Conservation (phyloP, 805 yeast species). For the Nakazawaea holstii region DNA sequence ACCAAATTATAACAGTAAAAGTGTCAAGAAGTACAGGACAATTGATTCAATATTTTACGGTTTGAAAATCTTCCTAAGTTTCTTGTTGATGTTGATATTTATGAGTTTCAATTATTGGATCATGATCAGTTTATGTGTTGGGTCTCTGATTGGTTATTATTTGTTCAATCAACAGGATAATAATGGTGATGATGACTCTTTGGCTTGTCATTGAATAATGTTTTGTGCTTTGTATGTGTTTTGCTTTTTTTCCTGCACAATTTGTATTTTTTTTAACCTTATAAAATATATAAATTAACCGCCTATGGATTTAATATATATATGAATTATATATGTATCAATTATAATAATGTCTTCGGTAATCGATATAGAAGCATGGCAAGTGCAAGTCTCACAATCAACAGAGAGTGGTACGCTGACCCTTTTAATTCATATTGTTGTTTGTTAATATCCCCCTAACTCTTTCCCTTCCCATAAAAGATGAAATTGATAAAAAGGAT, state of each 20-base stretch:
- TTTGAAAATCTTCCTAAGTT: slow-evolving; percentile 35
- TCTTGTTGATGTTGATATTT: slow-evolving; percentile 40
- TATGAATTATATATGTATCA: background rate
- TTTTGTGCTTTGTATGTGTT: too few relatives aligned
- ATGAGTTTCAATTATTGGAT: slow-evolving; percentile 44
- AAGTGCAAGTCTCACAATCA: background rate
- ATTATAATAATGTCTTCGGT: background rate
- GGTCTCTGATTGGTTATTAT: slow-evolving; percentile 35
- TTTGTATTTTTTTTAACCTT: too few relatives aligned
- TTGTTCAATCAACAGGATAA: slow-evolving; percentile 10
- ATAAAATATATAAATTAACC: too few relatives aligned
- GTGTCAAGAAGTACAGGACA: slow-evolving; percentile 15
- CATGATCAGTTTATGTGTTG: slow-evolving; percentile 36
- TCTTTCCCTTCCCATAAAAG: background rate
- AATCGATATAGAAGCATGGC: slow-evolving; percentile 6
- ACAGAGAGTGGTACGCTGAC: background rate
- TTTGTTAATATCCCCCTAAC: background rate
- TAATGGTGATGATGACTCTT: background rate
- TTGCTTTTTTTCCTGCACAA: too few relatives aligned
- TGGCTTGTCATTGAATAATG: slow-evolving; percentile 3
- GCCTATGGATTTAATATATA: background rate
- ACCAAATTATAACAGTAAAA: background rate
- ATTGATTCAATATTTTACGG: slow-evolving; percentile 32
- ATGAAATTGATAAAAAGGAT: background rate
- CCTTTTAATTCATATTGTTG: background rate